phyloP scores from a whole-genome alignment of 148 eudicot species.

The Fallopia convolvulus region DNA sequence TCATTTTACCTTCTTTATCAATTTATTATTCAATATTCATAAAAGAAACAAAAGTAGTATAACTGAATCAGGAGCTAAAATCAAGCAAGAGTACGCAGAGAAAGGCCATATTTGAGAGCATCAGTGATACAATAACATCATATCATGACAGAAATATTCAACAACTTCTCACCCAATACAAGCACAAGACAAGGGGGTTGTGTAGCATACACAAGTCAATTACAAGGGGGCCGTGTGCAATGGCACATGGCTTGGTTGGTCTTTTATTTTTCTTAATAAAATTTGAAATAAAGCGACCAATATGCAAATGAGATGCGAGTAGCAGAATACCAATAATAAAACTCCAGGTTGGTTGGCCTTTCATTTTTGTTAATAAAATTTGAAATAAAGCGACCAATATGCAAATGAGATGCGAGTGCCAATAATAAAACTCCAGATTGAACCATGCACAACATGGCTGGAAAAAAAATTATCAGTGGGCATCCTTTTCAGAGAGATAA shows the following conservation, averaged over 20 bases:
- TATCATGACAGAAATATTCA: background rate
- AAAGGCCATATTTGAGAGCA: background rate
- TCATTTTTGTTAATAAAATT: background rate
- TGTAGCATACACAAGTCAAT: background rate
- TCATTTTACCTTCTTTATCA: background rate
- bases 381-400: background rate
- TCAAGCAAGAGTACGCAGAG: background rate
- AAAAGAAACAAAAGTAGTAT: background rate
- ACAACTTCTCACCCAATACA: background rate
- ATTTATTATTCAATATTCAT: background rate
- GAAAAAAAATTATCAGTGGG: background rate
- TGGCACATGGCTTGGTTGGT: background rate
- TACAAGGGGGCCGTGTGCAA: background rate
- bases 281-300: background rate
- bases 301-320: background rate
- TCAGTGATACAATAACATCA: background rate
- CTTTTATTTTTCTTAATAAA: background rate
- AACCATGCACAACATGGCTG: background rate
- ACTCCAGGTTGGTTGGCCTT: background rate
- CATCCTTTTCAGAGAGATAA: constrained; percentile 11
- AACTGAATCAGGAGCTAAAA: background rate
- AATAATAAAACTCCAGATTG: background rate
- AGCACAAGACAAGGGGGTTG: background rate
- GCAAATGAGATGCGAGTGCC: background rate
- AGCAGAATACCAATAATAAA: background rate